Evolutionary conservation across 345 rosid species (phyloP).

Genomic region (Kernera saxatilis): DNA sequence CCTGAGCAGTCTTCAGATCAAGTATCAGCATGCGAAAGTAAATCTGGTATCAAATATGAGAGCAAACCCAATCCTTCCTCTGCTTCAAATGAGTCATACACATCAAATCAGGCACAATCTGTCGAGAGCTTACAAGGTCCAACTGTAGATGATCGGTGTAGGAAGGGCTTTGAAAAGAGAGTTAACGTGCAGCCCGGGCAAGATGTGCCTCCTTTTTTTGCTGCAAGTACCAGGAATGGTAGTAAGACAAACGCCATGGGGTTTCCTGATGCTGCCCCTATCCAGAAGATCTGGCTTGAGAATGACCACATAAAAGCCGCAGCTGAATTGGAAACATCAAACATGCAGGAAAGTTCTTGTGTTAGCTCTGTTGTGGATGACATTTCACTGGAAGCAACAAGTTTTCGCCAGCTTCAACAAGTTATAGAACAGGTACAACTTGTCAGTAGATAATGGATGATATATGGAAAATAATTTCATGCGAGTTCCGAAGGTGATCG

Average conservation of each 20-base stretch:
- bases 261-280: constrained; percentile 38
- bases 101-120: constrained; percentile 53
- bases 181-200: constrained; percentile 26
- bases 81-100: constrained; percentile 45
- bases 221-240: constrained; percentile 31
- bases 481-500: not conserved
- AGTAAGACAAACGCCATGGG: constrained; percentile 31
- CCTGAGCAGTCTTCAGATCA: constrained; percentile 41
- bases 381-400: constrained; percentile 68
- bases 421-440: constrained; percentile 64
- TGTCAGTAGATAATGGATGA: not conserved
- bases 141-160: constrained; percentile 32
- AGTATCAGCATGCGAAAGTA: constrained; percentile 45
- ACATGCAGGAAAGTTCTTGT: constrained; percentile 53
- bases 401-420: constrained; percentile 81
- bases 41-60: constrained; percentile 46
- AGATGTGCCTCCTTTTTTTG: constrained; percentile 27
- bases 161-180: constrained; percentile 27
- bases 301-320: constrained; percentile 27
- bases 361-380: constrained; percentile 60
- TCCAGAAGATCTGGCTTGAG: constrained; percentile 43
- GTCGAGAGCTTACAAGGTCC: constrained; percentile 40
- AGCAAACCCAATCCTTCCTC: constrained; percentile 40
- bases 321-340: constrained; percentile 45
- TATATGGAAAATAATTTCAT: not conserved